Evolutionary conservation across 441 rosid genomes (phyloP).

Genomic region (Gossypium trilobum): DNA sequence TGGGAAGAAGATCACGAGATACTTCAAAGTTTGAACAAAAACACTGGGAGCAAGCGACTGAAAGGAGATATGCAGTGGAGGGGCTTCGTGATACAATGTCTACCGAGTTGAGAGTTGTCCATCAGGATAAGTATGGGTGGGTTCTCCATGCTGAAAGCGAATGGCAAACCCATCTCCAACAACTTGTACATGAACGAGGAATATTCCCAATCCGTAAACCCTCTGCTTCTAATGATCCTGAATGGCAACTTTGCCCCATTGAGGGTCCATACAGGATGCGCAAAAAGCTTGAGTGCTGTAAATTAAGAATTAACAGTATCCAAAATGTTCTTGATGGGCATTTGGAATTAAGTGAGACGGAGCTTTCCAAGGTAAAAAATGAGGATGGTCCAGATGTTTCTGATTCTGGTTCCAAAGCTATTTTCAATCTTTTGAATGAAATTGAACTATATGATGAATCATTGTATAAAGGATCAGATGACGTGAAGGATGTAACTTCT

Average conservation of each 20-base stretch:
- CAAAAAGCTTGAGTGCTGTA: slow-evolving; percentile 90
- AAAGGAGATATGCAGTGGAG: slow-evolving; percentile 92
- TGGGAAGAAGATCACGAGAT: slow-evolving; percentile 86
- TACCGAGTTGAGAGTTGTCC: slow-evolving; percentile 96
- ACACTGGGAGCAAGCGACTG: slow-evolving; percentile 95
- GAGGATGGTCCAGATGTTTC: slow-evolving; percentile 51
- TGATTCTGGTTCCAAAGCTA: slow-evolving; percentile 44
- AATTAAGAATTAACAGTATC: slow-evolving; percentile 70
- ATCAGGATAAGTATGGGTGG: slow-evolving; percentile 99
- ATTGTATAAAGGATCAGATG: slow-evolving; percentile 30
- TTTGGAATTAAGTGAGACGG: slow-evolving; percentile 66
- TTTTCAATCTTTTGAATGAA: slow-evolving; percentile 44
- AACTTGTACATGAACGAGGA: slow-evolving; percentile 97
- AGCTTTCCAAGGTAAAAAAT: slow-evolving; percentile 44
- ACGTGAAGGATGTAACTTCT: slow-evolving; percentile 33
- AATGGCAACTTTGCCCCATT: slow-evolving; percentile 99
- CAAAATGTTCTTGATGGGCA: slow-evolving; percentile 77
- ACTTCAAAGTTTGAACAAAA: slow-evolving; percentile 65
- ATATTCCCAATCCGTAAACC: slow-evolving; percentile 77
- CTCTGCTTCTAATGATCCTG: slow-evolving; percentile 52
- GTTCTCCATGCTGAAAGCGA: slow-evolving; percentile 99
- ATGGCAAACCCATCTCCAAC: slow-evolving; percentile 98
- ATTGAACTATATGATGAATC: slow-evolving; percentile 41
- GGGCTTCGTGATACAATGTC: slow-evolving; percentile 94
- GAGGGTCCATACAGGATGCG: slow-evolving; percentile 99